Conservation (phyloP, 176 grass and related monocot species). For the sorghum (Sorghum bicolor) region Sorghum_bicolor_NCBIv3 NC_012876.2:62827501-62828000, state of each 20-base stretch:
- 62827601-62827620: constrained; percentile 19
- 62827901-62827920: constrained; percentile 12
- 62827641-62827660: neutral
- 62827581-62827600: constrained; percentile 38
- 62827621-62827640: constrained; percentile 32
- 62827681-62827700: constrained; percentile 14
- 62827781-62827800: constrained; percentile 46
- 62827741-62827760: constrained; percentile 29
- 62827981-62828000: constrained; percentile 25
- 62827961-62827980: constrained; percentile 42
- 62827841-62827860: constrained; percentile 34
- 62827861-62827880: constrained; percentile 43
- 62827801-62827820: constrained; percentile 27
- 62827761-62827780: constrained; percentile 52
- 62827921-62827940: neutral
- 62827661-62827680: constrained; percentile 32
- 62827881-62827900: constrained; percentile 27
- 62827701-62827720: constrained; percentile 34
- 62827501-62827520: neutral
- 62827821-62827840: constrained; percentile 35
- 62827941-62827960: neutral
- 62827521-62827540: neutral
- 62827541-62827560: neutral
- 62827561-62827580: constrained; percentile 43
- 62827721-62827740: constrained; percentile 30